phyloP scores from a whole-genome alignment of 345 rosid species.

The Eucalyptus tenuipes region DNA sequence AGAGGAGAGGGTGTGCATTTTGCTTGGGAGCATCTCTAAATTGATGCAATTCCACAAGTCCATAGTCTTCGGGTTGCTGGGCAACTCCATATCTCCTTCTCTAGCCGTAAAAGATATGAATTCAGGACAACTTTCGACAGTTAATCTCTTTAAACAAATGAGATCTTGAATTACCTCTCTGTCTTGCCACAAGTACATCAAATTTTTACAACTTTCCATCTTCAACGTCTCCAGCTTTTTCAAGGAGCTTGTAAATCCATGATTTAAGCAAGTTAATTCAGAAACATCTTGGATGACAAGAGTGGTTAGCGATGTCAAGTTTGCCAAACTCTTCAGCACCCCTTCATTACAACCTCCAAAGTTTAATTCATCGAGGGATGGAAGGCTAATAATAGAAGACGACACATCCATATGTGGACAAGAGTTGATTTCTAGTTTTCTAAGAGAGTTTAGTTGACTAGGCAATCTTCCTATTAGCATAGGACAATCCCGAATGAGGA shows the following conservation, averaged over 20 bases:
- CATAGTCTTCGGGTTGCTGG: rapidly evolving
- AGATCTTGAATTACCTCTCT: not conserved
- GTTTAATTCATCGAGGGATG: not conserved
- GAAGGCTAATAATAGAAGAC: not conserved
- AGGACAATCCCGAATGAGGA: not conserved
- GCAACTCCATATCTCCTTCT: not conserved
- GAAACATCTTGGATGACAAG: not conserved
- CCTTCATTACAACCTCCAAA: rapidly evolving
- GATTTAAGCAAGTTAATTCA: not conserved
- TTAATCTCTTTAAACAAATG: rapidly evolving
- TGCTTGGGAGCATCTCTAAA: not conserved
- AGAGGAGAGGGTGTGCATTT: not conserved
- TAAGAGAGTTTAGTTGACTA: not conserved
- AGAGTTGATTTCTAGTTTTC: rapidly evolving
- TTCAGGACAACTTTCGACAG: rapidly evolving
- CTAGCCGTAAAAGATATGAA: not conserved
- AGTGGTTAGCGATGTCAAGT: not conserved
- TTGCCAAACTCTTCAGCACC: not conserved
- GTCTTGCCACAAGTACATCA: not conserved
- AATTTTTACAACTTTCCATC: rapidly evolving
- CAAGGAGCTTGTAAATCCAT: not conserved
- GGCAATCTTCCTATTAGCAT: not conserved
- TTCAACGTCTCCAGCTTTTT: rapidly evolving
- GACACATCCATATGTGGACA: not conserved
- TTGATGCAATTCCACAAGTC: rapidly evolving